phyloP scores from a whole-genome alignment of 805 yeast genomes.

The Saturnispora sekii region DNA sequence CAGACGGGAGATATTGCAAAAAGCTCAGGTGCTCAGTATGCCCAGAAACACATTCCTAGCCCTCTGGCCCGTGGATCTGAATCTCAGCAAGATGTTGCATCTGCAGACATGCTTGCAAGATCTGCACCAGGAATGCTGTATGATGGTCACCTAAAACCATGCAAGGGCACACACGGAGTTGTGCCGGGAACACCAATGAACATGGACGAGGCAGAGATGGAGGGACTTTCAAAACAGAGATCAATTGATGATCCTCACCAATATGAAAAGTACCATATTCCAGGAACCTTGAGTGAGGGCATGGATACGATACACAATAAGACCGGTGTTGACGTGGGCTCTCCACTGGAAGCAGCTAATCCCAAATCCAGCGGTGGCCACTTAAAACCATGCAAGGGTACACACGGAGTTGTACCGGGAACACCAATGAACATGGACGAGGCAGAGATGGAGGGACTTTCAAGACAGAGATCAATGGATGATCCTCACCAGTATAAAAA shows the following conservation, averaged over 20 bases:
- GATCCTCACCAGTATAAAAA: not conserved
- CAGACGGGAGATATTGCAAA: no score
- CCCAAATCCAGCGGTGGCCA: not conserved
- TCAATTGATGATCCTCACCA: not conserved
- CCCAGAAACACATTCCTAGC: no score
- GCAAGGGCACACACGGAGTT: not conserved
- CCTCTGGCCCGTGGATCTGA: no score
- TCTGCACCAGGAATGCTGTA: no score
- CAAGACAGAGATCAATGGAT: not conserved
- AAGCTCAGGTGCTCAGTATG: no score
- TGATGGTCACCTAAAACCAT: not conserved
- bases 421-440: not conserved
- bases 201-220: not conserved
- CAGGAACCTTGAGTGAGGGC: constrained; percentile 2
- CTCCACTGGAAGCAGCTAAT: not conserved
- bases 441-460: not conserved
- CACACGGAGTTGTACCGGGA: not conserved
- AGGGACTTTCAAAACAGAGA: not conserved
- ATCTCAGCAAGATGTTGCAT: no score
- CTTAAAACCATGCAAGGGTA: not conserved
- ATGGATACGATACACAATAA: not conserved
- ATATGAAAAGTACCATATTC: not conserved
- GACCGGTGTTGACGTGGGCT: not conserved
- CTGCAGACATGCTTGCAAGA: no score
- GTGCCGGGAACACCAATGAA: not conserved